Evolutionary conservation across 177 flowering plant species (phyloP), one percentile per base, ranked within the genome.

Genomic region (Vitis hybrid): DNA sequence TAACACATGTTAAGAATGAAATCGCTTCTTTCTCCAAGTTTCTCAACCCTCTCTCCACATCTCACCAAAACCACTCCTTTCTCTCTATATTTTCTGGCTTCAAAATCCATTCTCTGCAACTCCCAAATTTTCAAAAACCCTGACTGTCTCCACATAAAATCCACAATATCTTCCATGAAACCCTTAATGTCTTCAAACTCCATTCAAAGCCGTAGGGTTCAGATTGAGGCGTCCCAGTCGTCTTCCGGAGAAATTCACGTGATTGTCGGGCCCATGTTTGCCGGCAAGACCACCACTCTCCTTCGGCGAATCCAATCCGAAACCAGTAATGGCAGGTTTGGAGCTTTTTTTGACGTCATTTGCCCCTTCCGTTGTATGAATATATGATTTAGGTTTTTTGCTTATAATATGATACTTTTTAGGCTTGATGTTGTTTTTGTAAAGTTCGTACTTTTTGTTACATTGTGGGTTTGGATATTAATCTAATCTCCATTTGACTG

Each of bases 251-350:
- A 86, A 78, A 74, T 86, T 74, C 91, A 88, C 61, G 89, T 88
- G 53, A 83, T 86, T 20, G 79, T 88, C 9, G 89, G 91, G 5
- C 91, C 91, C 17, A 86, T 88, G 91, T 88, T 88, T 47, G 86
- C 91, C 9, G 89, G 91, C 1, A 88, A 88, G 50, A 88, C 91
- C 55, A 88, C 89, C 13, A 74, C 83, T 8, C 88, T 88, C 12
- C 85, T 88, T 14, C 83, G 77, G 14, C 77, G 89, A 62, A 73
- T 84, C 38, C 81, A 82, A 65, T 38, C 71, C 24, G 91, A 85
- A 69, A 76, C 76, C 71, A 54, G 66, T 20, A 69, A 72, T 59
- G 89, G 89, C 82, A 86, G 91, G 91, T 88, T 66, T 55, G 33
- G 11, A 12, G 1, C 28, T 11, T 55, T 54, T 20, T 47, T 15